phyloP scores from a whole-genome alignment of 371 early-diverging fungal species.

The Rhizopus microsporus region DNA sequence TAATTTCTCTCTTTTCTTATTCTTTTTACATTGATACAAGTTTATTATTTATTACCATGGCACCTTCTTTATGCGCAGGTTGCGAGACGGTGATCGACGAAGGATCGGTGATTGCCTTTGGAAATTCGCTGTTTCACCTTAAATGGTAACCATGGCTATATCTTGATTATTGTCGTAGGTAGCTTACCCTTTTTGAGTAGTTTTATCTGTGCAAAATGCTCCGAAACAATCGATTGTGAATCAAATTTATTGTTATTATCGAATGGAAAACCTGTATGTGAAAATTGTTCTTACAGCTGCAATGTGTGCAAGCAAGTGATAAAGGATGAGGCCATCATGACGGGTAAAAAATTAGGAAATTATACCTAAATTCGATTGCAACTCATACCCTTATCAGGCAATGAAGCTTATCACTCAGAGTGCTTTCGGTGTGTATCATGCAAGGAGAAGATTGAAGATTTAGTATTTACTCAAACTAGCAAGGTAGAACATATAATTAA shows the following conservation, averaged over 20 bases:
- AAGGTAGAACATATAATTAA: constrained; percentile 40
- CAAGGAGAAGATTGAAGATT: constrained; percentile 68
- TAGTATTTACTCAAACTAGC: constrained; percentile 81
- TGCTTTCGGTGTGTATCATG: constrained; percentile 82
- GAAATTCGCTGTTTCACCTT: constrained; percentile 79
- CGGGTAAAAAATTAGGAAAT: constrained; percentile 46
- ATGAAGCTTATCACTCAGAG: constrained; percentile 79
- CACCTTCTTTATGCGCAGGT: constrained; percentile 63
- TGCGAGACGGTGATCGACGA: constrained; percentile 71
- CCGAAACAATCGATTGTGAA: constrained; percentile 67
- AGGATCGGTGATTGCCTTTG: constrained; percentile 80
- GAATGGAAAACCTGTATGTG: constrained; percentile 82
- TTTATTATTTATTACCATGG: constrained; percentile 1
- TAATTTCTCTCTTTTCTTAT: constrained; percentile 2
- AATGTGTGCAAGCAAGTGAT: constrained; percentile 74
- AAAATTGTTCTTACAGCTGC: constrained; percentile 85
- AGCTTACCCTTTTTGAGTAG: constrained; percentile 33
- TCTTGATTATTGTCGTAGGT: not conserved
- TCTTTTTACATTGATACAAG: not conserved
- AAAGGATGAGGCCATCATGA: constrained; percentile 85
- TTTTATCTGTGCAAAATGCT: constrained; percentile 79
- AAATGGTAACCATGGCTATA: constrained; percentile 57
- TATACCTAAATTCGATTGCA: not conserved
- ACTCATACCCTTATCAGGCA: constrained; percentile 42
- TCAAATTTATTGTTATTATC: constrained; percentile 74